Evolutionary conservation across 2,329 filamentous ascomycete genomes (phyloP).

Genomic region (Lomentospora prolificans): DNA sequence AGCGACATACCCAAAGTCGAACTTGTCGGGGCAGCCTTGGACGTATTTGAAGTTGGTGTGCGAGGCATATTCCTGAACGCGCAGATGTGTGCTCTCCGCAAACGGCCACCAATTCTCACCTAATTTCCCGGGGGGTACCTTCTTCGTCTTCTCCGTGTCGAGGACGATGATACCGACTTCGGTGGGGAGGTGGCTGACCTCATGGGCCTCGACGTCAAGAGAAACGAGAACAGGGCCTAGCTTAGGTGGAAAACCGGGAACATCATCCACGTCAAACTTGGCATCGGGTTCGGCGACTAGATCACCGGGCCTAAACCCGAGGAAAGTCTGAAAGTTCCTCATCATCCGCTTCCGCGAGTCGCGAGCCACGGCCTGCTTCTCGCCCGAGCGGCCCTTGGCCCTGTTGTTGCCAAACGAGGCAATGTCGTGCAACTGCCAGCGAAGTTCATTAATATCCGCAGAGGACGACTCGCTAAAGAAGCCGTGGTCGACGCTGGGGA

Average conservation of each 20-base stretch:
- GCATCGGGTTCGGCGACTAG: not conserved
- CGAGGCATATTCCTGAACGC: constrained; percentile 58
- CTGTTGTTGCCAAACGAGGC: constrained; percentile 33
- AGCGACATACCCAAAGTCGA: constrained; percentile 67
- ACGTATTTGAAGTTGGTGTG: constrained; percentile 61
- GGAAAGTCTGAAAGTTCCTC: constrained; percentile 56
- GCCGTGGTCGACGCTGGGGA: not conserved
- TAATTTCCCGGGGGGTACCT: constrained; percentile 46
- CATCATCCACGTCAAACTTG: not conserved
- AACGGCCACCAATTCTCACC: constrained; percentile 57
- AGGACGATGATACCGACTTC: constrained; percentile 79
- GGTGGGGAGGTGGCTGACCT: constrained; percentile 60
- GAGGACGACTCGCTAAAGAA: not conserved
- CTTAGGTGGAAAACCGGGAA: not conserved
- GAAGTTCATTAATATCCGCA: not conserved
- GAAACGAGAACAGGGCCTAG: constrained; percentile 53
- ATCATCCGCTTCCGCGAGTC: constrained; percentile 42
- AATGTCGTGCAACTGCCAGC: constrained; percentile 21
- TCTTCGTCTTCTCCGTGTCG: constrained; percentile 52
- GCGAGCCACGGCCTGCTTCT: constrained; percentile 26
- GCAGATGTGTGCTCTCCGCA: constrained; percentile 66
- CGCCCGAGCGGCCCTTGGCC: constrained; percentile 33
- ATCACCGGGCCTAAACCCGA: constrained; percentile 43
- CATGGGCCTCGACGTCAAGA: constrained; percentile 77
- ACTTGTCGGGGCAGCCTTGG: constrained; percentile 60